phyloP scores from a whole-genome alignment of 805 yeast species.

The Pichia membranifaciens region DNA sequence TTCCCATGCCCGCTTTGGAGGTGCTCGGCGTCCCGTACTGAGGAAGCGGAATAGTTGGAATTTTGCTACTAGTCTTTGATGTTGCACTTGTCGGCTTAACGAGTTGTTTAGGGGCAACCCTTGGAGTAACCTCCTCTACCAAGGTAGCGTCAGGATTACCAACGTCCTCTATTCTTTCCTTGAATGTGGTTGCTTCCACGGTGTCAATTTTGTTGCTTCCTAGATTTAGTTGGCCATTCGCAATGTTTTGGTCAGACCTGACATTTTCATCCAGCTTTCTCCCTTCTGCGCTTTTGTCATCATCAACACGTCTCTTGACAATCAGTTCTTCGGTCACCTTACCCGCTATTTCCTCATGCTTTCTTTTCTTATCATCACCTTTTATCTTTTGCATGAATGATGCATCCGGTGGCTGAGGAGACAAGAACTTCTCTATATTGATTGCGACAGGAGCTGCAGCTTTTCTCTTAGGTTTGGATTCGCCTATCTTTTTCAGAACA shows the following conservation, averaged over 20 bases:
- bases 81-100: no score
- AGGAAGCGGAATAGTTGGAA: slow-evolving; percentile 25
- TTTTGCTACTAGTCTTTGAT: slow-evolving; percentile 6
- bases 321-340: not conserved
- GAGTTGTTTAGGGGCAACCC: no score
- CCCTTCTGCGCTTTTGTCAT: not conserved
- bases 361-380: slow-evolving; percentile 4
- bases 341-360: not conserved
- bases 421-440: slow-evolving; percentile 16
- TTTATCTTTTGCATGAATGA: slow-evolving; percentile 13
- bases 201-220: no score
- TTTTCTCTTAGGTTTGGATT: slow-evolving; percentile 4
- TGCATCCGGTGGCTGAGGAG: slow-evolving; percentile 18
- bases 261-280: not conserved
- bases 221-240: no score
- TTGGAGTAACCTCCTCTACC: no score
- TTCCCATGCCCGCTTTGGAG: slow-evolving; percentile 2
- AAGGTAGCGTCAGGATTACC: no score
- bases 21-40: slow-evolving; percentile 28
- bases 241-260: no score
- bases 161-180: no score
- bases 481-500: not conserved
- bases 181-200: no score
- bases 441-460: slow-evolving; percentile 7
- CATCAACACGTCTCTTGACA: not conserved